Evolutionary conservation across 495 filamentous ascomycete genomes (phyloP).

Genomic region (Glonium stellatum): DNA sequence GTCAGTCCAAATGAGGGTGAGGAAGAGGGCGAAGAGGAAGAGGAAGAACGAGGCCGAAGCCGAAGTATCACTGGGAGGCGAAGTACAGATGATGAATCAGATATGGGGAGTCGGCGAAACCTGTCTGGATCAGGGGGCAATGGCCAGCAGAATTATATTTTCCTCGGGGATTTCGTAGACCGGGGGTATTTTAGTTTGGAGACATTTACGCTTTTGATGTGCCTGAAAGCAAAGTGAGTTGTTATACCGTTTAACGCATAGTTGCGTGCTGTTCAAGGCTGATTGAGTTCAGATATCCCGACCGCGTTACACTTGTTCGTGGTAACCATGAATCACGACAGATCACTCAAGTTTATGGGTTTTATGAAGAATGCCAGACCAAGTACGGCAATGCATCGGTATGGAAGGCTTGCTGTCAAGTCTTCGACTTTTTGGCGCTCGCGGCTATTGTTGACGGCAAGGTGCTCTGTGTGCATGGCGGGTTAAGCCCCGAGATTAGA

Average conservation of each 20-base stretch:
- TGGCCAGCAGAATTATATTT: conserved; percentile 82
- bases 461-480: conserved; percentile 94
- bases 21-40: conserved; percentile 45
- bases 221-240: conserved; percentile 87
- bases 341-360: conserved; percentile 97
- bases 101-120: conserved; percentile 25
- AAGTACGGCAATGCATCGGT: conserved; percentile 98
- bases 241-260: background rate
- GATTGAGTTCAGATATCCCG: conserved; percentile 64
- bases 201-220: conserved; percentile 91
- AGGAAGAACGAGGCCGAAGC: conserved; percentile 39
- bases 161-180: conserved; percentile 95
- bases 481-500: conserved; percentile 91
- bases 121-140: conserved; percentile 27
- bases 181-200: conserved; percentile 96
- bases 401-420: conserved; percentile 98
- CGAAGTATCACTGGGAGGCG: conserved; percentile 30
- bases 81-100: conserved; percentile 26
- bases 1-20: conserved; percentile 39
- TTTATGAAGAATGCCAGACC: conserved; percentile 96
- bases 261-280: background rate
- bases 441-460: conserved; percentile 96
- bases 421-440: conserved; percentile 95
- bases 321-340: conserved; percentile 97
- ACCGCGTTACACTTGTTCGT: conserved; percentile 88